phyloP scores from a whole-genome alignment of 2,329 filamentous ascomycete species.

The Fusarium vanettenii region DNA sequence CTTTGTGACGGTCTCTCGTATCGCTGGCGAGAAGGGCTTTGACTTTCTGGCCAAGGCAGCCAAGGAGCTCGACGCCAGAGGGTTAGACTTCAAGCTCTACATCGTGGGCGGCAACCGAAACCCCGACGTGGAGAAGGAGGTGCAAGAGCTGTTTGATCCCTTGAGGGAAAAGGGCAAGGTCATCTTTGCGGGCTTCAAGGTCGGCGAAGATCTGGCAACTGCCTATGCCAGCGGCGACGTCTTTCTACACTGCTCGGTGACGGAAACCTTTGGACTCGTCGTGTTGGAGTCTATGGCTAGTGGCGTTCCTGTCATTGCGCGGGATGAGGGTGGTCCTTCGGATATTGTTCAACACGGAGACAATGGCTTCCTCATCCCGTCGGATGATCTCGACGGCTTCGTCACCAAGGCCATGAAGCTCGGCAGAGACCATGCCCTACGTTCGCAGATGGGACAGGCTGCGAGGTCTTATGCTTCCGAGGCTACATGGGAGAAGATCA shows the following conservation, averaged over 20 bases:
- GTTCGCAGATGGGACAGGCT: conserved; percentile 57
- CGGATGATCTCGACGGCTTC: conserved; percentile 69
- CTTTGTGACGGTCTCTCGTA: conserved; percentile 73
- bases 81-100: conserved; percentile 71
- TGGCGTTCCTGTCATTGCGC: conserved; percentile 74
- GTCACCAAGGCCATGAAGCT: conserved; percentile 64
- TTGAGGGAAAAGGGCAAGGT: conserved; percentile 64
- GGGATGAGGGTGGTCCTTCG: conserved; percentile 76
- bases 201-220: conserved; percentile 70
- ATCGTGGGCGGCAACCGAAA: conserved; percentile 78
- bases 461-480: conserved; percentile 69
- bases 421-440: conserved; percentile 56
- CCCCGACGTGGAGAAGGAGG: conserved; percentile 68
- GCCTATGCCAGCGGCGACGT: conserved; percentile 75
- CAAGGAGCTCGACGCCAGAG: conserved; percentile 63
- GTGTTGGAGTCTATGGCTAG: conserved; percentile 79
- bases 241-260: conserved; percentile 78
- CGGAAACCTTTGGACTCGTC: conserved; percentile 78
- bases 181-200: conserved; percentile 74
- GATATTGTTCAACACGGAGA: conserved; percentile 71
- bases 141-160: conserved; percentile 68
- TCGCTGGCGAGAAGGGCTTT: conserved; percentile 79
- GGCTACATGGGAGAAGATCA: conserved; percentile 78
- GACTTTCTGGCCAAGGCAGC: conserved; percentile 71
- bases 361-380: conserved; percentile 71